Conservation (phyloP, 139 green algal species). For the Gonium pectorale region DNA sequence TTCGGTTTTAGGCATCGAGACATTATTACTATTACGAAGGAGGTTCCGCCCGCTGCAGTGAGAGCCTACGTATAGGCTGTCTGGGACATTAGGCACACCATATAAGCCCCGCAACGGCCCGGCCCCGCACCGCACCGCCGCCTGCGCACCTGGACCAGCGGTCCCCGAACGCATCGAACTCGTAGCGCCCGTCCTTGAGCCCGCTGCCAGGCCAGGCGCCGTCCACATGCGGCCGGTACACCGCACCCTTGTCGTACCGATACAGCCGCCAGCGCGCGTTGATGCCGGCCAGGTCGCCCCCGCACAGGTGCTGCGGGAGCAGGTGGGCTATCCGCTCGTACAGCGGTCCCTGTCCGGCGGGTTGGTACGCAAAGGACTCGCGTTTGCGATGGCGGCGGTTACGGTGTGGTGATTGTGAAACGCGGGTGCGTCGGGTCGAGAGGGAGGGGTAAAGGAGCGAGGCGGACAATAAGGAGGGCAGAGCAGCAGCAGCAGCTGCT, state of each 20-base stretch:
- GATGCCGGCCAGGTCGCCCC: constrained; percentile 58
- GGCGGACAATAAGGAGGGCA: too few relatives aligned
- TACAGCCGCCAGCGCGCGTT: constrained; percentile 67
- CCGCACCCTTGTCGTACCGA: constrained; percentile 48
- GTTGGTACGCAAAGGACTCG: neutral
- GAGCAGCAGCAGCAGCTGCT: too few relatives aligned
- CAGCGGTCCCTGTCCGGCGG: constrained; percentile 37
- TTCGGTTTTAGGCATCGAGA: too few relatives aligned
- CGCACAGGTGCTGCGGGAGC: constrained; percentile 57
- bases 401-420: too few relatives aligned
- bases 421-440: too few relatives aligned
- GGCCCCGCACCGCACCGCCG: too few relatives aligned
- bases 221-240: constrained; percentile 73
- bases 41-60: too few relatives aligned
- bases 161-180: constrained; percentile 68
- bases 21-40: too few relatives aligned
- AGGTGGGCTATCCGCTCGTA: constrained; percentile 46
- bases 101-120: too few relatives aligned
- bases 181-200: constrained; percentile 49
- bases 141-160: constrained; percentile 50
- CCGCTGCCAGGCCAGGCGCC: constrained; percentile 66
- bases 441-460: too few relatives aligned
- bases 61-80: too few relatives aligned
- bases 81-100: too few relatives aligned
- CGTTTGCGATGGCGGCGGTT: neutral